Percentiles rank a stretch among this genome's conserved stretches.
phyloP scores from a whole-genome alignment of 1,284 basidiomycete species.

The Pyrrhoderma noxium region DNA sequence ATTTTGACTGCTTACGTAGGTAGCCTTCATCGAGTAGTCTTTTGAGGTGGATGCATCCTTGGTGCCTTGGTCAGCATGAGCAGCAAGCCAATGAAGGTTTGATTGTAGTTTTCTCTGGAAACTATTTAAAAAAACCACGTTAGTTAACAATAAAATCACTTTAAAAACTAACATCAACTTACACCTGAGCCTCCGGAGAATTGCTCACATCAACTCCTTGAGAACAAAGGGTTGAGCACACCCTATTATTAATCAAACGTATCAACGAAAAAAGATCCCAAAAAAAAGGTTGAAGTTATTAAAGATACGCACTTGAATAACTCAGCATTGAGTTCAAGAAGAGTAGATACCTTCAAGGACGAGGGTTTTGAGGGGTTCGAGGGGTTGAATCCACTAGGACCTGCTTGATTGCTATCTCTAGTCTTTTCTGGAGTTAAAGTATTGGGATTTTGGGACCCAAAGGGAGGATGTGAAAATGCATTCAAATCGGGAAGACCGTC shows the following conservation, averaged over 20 bases:
- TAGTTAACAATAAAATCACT: not conserved
- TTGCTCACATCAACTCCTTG: constrained; percentile 36
- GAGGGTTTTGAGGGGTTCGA: not conserved
- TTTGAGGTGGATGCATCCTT: not conserved
- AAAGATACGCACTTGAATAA: constrained; percentile 54
- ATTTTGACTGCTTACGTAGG: too few species aligned
- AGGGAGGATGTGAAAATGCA: constrained; percentile 1
- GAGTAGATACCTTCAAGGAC: constrained; percentile 40
- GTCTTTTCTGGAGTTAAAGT: constrained; percentile 4
- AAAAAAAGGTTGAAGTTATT: too few species aligned
- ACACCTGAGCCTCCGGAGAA: constrained; percentile 55
- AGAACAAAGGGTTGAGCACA: constrained; percentile 49
- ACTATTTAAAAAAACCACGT: not conserved
- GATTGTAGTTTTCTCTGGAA: constrained; percentile 40
- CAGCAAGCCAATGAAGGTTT: constrained; percentile 63
- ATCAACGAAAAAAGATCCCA: too few species aligned
- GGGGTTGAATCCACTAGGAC: constrained; percentile 3
- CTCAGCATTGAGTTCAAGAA: constrained; percentile 60
- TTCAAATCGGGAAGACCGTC: constrained; percentile 3
- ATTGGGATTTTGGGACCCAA: not conserved
- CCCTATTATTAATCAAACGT: constrained; percentile 32
- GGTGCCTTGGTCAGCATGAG: constrained; percentile 52
- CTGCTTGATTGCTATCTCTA: constrained; percentile 1
- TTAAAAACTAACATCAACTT: constrained; percentile 24
- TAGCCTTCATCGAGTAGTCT: too few species aligned